Evolutionary conservation across 768 basidiomycete species (phyloP).

Genomic region (Trametes meyenii): DNA sequence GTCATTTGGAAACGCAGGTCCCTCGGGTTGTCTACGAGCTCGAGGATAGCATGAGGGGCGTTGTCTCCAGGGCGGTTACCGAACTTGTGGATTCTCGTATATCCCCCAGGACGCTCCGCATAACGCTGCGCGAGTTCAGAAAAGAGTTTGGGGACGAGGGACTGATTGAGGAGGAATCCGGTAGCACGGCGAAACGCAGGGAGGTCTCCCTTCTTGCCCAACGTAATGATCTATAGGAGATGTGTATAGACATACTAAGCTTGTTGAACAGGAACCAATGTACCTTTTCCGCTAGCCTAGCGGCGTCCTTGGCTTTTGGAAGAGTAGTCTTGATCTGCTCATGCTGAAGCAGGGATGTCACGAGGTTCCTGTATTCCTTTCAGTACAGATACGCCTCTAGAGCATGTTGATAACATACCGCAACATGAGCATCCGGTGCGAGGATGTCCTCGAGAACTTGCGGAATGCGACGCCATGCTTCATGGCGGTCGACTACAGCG

Average conservation of each 20-base stretch:
- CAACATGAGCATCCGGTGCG: conserved; percentile 92
- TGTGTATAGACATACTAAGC: background rate
- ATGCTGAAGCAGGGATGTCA: conserved; percentile 92
- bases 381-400: conserved; percentile 16
- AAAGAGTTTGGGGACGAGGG: conserved; percentile 82
- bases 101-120: conserved; percentile 82
- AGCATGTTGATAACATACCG: conserved; percentile 54
- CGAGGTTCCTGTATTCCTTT: conserved; percentile 71
- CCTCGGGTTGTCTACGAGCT: conserved; percentile 91
- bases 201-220: conserved; percentile 84
- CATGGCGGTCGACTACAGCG: conserved; percentile 49
- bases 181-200: conserved; percentile 72
- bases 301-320: conserved; percentile 91
- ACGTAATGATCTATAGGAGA: conserved; percentile 73
- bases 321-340: conserved; percentile 95
- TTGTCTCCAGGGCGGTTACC: conserved; percentile 92
- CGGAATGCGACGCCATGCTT: conserved; percentile 94
- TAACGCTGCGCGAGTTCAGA: conserved; percentile 80
- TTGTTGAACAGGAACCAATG: background rate
- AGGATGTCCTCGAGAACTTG: conserved; percentile 89
- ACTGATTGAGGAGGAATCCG: conserved; percentile 75
- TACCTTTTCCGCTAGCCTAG: conserved; percentile 92
- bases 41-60: conserved; percentile 88
- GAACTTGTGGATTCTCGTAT: conserved; percentile 91
- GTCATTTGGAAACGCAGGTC: conserved; percentile 90